Evolutionary conservation across 2,329 filamentous ascomycete genomes (phyloP), one percentile per base, ranked within the genome.

Genomic region (Ceratocystis eucalypticola): DNA sequence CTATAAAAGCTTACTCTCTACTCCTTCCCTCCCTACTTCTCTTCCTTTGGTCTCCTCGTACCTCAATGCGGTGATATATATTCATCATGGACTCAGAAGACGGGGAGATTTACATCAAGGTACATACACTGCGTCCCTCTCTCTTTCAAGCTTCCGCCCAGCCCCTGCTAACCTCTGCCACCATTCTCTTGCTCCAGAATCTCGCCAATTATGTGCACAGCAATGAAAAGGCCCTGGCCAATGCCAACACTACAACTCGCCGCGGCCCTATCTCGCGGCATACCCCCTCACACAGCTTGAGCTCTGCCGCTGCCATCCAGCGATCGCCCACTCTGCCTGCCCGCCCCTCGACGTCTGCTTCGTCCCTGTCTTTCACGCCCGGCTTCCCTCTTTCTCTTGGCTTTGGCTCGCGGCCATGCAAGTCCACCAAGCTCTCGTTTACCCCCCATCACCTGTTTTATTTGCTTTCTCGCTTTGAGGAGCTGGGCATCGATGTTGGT

Each of bases 401-500:
- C 73, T 94, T 97, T 74, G 85, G 90, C 61, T 95, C 92, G 5
- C 88, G 91, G 72, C 88, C 80, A 71, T 83, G 91, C 73, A 96
- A 96, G 78, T 90, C 92, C 22, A 89, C 90, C 50, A 96, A 95
- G 77, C 80, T 99, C 70, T 91, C 91, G 48, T 82, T 99, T 69
- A 97, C 94, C 12, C 90, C 94, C 22, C 94, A 99, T 74, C 94
- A 99, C 75, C 84, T 99, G 37, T 97, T 96, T 79, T 99, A 96
- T 75, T 84, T 99, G 41, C 84, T 99, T 65, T 96, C 91, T 66
- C 89, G 91, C 66, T 96, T 97, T 76, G 92, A 96, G 78, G 93
- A 96, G 70, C 82, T 97, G 68, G 86, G 86, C 68, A 94, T 97
- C 70, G 82, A 88, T 69, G 91, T 97, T 69, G 94, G 94, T 3